Base-by-base conservation (phyloP, 2,329 filamentous ascomycete species). In the Venturia effusa region DNA sequence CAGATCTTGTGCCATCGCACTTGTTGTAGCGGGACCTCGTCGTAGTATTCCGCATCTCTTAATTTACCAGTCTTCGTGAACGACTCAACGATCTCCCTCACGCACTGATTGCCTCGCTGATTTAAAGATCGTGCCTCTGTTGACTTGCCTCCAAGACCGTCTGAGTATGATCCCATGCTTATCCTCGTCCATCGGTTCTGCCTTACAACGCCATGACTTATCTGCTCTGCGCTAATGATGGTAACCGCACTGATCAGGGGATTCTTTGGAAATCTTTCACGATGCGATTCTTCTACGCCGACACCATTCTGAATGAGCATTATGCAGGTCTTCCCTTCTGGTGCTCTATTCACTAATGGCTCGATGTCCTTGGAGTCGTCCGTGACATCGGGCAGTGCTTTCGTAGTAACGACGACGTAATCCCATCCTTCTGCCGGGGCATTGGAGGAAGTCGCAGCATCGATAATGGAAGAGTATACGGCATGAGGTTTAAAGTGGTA, bases 1-100 rank as follows among this genome's bases (percentile, higher is more conserved):
- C 85, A 87, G 66, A 90, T 83, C 74, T 90, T 90, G 74, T 90
- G 87, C 88, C 88, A 90, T 30, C 88, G 80, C 22, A 90, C 83
- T 51, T 84, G 81, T 74, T 90, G 88, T 57, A 90, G 77, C 66
- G 84, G 86, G 39, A 84, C 76, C 72, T 89, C 85, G 59, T 83
- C 80, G 68, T 87, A 84, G 8, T 81, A 77, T 66, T 86, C 83
- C 5, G 86, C 85, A 72, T 90, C 88, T 65, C 80, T 80, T 67
- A 90, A 83, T 1, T 82, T 83, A 43, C 86, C 87, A n/a, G 82
- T 74, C 15, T 76, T 73, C 7, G 77, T 76, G 72, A 86, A 82
- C 74, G 84, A 80, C n/a, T 74, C 73, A 27, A 81, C 76, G 64
- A 89, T 80, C 2, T 74, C 73, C 19, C 75, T 70, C 61, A 84